Conservation (phyloP, 83 land plant species). For the Larix sibirica region DNA sequence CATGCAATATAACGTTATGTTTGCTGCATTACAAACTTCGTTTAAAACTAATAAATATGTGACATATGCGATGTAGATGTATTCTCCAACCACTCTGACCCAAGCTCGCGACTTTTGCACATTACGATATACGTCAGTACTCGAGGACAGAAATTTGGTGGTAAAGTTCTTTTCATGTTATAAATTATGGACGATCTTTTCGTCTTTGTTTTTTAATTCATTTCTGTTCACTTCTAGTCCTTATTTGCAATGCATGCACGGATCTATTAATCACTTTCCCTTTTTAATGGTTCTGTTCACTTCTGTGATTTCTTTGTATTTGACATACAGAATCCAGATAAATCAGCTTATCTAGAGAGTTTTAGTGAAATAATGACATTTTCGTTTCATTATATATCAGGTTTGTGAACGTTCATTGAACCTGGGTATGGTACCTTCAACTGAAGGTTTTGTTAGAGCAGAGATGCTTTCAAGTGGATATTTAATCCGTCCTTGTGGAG, state of each 20-base stretch:
- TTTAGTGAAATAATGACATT: background rate
- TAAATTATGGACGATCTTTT: background rate
- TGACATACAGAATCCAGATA: background rate
- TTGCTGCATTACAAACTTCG: background rate
- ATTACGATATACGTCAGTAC: constrained; percentile 28
- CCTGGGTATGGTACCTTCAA: constrained; percentile 60
- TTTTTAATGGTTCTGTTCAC: background rate
- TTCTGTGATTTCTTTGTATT: background rate
- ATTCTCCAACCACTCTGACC: constrained; percentile 41
- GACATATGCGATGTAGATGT: constrained; percentile 20
- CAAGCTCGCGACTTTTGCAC: constrained; percentile 44
- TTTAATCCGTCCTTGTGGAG: constrained; percentile 81
- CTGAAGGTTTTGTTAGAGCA: constrained; percentile 68
- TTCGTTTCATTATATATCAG: constrained; percentile 25
- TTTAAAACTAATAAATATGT: background rate
- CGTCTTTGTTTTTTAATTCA: background rate
- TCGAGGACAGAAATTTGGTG: constrained; percentile 35
- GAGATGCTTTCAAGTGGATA: constrained; percentile 89
- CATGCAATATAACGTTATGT: too few relatives aligned
- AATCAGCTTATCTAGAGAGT: background rate
- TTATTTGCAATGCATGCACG: background rate
- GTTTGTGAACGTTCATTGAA: constrained; percentile 83
- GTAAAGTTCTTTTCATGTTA: constrained; percentile 13
- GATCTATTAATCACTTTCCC: background rate
- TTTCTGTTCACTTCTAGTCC: background rate